Base-by-base conservation (phyloP, 129 eudicot species). In the Tagetes erecta region DNA sequence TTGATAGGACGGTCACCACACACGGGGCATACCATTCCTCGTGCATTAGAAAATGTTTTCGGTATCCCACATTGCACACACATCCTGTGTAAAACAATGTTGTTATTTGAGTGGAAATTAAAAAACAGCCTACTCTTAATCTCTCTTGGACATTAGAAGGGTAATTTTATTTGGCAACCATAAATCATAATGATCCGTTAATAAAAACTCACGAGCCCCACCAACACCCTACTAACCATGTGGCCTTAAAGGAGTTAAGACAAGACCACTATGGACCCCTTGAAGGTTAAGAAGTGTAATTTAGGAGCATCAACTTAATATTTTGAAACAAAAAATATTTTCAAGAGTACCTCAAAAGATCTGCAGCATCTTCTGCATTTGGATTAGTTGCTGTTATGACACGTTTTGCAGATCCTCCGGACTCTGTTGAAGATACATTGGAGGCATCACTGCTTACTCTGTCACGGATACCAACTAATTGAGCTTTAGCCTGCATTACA, bases 1-100 rank as follows among this genome's bases (percentile, higher is more conserved):
- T 65, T 50, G 14, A 85, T 59, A 44, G 91, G 93, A 27, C 86
- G 86, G 70, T 92, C 94, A 5, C 87, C 84, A 59, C 99, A 95
- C 68, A 78, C 71, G 0, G 99, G 99, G 75, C 99, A 95, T 62
- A 91, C 88, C 82, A 87, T 80, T 65, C 99, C 99, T 57, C 74
- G 83, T 12, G 90, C 88, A 46, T 87, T 83, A 12, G 99, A 81
- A 64, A 72, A 86, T 58, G 94, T 91, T 81, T 95, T 95, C 1
- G 99, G 99, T 79, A 95, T 80, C 38, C 99, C 99, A 73, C 99
- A 95, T 68, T 70, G 87, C 79, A 88, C 81, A 76, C 99, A 95
- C 90, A 95, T 88, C 90, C 99, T 95, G 82, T 46, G 52, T 45
- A 68, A 49, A 64, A 76, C 8, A 57, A 64, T 55, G 3, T 9